Percentiles rank a stretch among this genome's conserved stretches.
Conservation (phyloP, 2,329 filamentous ascomycete species). For the Xylaria sp. region DNA sequence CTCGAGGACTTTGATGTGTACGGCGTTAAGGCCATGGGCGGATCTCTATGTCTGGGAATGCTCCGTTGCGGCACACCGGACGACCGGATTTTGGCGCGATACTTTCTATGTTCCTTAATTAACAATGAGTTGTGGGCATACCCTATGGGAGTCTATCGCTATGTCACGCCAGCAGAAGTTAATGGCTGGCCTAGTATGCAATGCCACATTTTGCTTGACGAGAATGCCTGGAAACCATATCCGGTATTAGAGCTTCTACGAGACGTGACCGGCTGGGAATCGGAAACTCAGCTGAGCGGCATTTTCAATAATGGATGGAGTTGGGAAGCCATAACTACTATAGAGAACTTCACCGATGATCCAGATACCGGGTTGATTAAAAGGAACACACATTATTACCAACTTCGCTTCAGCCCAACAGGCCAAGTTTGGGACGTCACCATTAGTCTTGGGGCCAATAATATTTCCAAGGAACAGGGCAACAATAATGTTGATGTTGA, state of each 20-base stretch:
- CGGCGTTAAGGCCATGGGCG: background rate
- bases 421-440: background rate
- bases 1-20: background rate
- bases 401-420: background rate
- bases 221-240: background rate
- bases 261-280: constrained; percentile 6
- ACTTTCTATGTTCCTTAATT: constrained; percentile 5
- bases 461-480: background rate
- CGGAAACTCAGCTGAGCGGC: background rate
- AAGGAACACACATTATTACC: constrained; percentile 3
- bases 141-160: constrained; percentile 11
- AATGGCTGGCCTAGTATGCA: constrained; percentile 10
- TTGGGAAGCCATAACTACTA: background rate
- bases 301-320: constrained; percentile 17
- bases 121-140: constrained; percentile 7
- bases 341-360: background rate
- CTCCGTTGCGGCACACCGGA: constrained; percentile 2
- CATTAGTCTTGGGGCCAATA: background rate
- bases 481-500: background rate
- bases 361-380: background rate
- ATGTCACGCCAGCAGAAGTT: background rate
- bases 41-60: constrained; percentile 17
- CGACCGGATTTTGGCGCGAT: constrained; percentile 17
- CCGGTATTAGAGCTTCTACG: background rate
- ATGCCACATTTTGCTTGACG: constrained; percentile 21